Conservation (phyloP, 345 rosid species). For the Hibiscus tridactylites region DNA sequence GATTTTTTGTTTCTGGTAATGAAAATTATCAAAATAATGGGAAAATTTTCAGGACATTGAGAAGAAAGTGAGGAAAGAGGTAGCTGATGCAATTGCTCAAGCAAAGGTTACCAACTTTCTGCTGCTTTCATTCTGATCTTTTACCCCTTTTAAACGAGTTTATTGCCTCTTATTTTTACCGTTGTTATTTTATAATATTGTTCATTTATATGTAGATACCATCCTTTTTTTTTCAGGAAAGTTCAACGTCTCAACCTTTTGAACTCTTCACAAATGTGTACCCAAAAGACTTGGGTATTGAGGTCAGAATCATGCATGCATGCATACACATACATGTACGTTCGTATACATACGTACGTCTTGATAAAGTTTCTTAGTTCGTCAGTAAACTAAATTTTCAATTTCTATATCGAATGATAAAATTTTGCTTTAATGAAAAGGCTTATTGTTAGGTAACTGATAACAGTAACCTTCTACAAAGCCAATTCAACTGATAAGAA, state of each 20-base stretch:
- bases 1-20: neutral
- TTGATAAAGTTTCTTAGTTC: too few species aligned
- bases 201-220: neutral
- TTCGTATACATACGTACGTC: too few species aligned
- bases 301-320: slow-evolving; percentile 39
- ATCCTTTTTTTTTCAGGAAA: slow-evolving; percentile 48
- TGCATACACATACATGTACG: too few species aligned
- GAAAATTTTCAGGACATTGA: slow-evolving; percentile 61
- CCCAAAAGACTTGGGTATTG: slow-evolving; percentile 62
- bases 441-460: too few species aligned
- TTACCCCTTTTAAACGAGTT: neutral
- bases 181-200: neutral
- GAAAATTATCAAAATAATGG: neutral
- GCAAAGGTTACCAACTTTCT: slow-evolving; percentile 59
- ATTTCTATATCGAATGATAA: too few species aligned
- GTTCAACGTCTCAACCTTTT: slow-evolving; percentile 85
- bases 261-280: slow-evolving; percentile 83
- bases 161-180: neutral
- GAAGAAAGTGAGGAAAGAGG: slow-evolving; percentile 80
- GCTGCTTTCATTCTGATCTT: neutral
- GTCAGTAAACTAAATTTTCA: too few species aligned
- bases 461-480: too few species aligned
- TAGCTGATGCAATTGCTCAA: slow-evolving; percentile 87
- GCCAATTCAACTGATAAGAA: too few species aligned
- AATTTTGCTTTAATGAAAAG: too few species aligned